Evolutionary conservation across 2,329 filamentous ascomycete species (phyloP), one percentile per base, ranked within the genome.

Genomic region (Zopfia rhizophila): DNA sequence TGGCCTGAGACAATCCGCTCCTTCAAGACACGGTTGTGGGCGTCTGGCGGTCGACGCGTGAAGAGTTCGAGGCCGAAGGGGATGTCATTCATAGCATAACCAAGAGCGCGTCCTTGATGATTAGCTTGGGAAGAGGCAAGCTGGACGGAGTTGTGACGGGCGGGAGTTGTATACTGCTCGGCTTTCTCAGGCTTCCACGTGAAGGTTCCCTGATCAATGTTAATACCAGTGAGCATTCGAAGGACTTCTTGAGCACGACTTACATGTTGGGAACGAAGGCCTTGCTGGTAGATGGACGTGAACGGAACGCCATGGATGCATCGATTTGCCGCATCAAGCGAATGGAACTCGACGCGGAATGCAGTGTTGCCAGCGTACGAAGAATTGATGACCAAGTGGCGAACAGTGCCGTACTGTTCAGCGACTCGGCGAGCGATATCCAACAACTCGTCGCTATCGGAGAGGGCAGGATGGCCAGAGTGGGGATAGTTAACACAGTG

Each of bases 1-100:
- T 56, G 51, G n/a, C 77, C 77, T n/a, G 65, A 57, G 12, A 61
- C 39, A 43, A 79, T 76, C 25, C 63, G 64, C 17, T 65, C 51
- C 2, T 69, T 45, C 7, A 65, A 58, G 29, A 79, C 72, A 25
- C 60, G 61, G 53, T 78, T 75, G 43, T 70, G 64, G 38, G 64
- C 58, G 24, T 69, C 65, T 7, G 55, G 49, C 5, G 58, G 61
- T 21, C 62, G 61, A 40, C 59, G 41, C 11, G 42, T 21, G 14
- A 13, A 39, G 36, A 30, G 40, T 8, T 41, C 32, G 25, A 39
- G 33, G 17, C 31, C 31, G 25, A 16, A 8, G 11, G 8, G 11
- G n/a, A 18, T 19, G 2, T 13, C 13, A 12, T 24, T 16, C n/a
- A 38, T 18, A 10, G 12, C 6, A 11, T 35, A 8, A 37, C 5